Base-by-base conservation (phyloP, 768 basidiomycete species). In the Rhodocollybia butyracea region DNA sequence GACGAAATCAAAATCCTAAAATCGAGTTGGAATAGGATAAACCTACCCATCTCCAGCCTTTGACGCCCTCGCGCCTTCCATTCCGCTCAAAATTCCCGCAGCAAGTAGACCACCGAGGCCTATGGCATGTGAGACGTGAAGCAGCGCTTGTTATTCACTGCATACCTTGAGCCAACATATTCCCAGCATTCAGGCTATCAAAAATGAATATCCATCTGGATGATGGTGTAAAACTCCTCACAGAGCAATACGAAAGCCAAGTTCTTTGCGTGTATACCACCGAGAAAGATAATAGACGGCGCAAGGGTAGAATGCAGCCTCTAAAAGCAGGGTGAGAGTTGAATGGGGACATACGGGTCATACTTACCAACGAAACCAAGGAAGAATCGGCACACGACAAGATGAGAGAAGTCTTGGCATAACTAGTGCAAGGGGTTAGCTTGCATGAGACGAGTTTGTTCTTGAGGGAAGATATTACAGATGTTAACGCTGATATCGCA, bases 191-290 rank as follows among this genome's bases (percentile, higher is more conserved):
- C 3, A 59, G 36, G 36, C 58, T 59, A 38, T 8, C 15, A 19
- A 26, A 22, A 22, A 3, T 24, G 41, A 8, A 43, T 8, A 5
- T 27, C 26, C n/a, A 43, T 5, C 12, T 57, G 19, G n/a, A n/a
- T 11, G 47, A 77, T 70, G 11, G 78, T 61, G 53, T 70, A 72
- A 29, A 22, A 74, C 72, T 54, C 66, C 71, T 13, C 70, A 62
- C 51, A 73, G 60, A 12, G 74, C 67, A 19, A 65, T 68, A 8
- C 73, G 62, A 26, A 73, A 57, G 15, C 69, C 76, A 32, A 77
- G 64, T 57, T 77, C 74, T 30, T 65, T 63, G 43, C 66, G 64
- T 24, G 62, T 71, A 61, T 76, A 77, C 75, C 76, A 76, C 30
- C 66, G 64, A n/a, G 69, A 70, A 17, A 70, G 59, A 10, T 70